phyloP scores from a whole-genome alignment of 495 filamentous ascomycete genomes.

The Arthonia radiata region DNA sequence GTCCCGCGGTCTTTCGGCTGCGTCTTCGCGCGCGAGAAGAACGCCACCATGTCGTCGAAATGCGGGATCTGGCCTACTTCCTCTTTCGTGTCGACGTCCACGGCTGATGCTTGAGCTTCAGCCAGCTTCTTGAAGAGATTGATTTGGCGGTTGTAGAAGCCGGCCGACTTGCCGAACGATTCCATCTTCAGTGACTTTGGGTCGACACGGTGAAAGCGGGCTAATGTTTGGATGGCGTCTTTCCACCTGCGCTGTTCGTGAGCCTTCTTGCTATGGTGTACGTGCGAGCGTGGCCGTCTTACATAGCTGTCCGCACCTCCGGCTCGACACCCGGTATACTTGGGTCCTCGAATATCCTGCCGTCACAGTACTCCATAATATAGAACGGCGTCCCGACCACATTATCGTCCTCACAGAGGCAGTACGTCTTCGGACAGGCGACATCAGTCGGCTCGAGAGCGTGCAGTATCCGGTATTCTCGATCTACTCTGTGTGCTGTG shows the following conservation, averaged over 20 bases:
- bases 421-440: constrained; percentile 63
- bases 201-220: constrained; percentile 55
- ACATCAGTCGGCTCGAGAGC: constrained; percentile 59
- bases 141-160: constrained; percentile 77
- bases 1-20: constrained; percentile 58
- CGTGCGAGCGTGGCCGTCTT: constrained; percentile 4
- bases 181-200: constrained; percentile 39
- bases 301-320: constrained; percentile 46
- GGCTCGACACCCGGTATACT: constrained; percentile 48
- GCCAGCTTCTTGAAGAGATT: constrained; percentile 57
- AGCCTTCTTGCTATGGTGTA: background rate
- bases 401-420: constrained; percentile 54
- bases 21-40: constrained; percentile 39
- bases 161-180: constrained; percentile 42
- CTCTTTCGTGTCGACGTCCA: constrained; percentile 49
- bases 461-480: constrained; percentile 75
- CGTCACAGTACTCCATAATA: constrained; percentile 84
- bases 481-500: constrained; percentile 86
- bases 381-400: constrained; percentile 86
- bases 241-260: constrained; percentile 34
- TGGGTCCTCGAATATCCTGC: constrained; percentile 76
- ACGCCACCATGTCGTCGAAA: constrained; percentile 52
- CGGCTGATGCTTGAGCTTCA: constrained; percentile 43
- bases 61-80: constrained; percentile 64
- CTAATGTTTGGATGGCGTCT: constrained; percentile 61